Conservation (phyloP, 2,329 filamentous ascomycete species). For the Rhinocladiella similis region DNA sequence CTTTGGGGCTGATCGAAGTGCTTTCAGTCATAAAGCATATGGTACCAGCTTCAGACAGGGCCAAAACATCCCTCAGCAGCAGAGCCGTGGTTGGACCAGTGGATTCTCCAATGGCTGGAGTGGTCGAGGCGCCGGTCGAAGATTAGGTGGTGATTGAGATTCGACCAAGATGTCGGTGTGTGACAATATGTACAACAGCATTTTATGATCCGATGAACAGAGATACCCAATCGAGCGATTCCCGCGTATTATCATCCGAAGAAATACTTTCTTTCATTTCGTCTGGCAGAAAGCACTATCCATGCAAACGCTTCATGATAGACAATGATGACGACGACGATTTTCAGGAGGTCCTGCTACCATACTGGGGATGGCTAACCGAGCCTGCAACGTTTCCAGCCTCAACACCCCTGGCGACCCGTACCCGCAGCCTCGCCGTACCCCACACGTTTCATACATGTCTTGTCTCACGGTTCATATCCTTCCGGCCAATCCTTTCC, state of each 20-base stretch:
- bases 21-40: slow-evolving; percentile 51
- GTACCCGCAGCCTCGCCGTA: slow-evolving; percentile 16
- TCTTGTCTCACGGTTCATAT: slow-evolving; percentile 16
- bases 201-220: slow-evolving; percentile 3
- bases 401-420: slow-evolving; percentile 4
- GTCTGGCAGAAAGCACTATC: too few relatives aligned
- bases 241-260: background rate
- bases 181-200: slow-evolving; percentile 18
- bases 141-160: slow-evolving; percentile 40
- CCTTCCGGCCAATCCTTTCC: slow-evolving; percentile 11
- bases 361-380: background rate
- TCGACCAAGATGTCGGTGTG: background rate
- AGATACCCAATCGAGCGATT: slow-evolving; percentile 18
- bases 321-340: background rate
- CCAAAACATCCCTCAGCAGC: slow-evolving; percentile 25
- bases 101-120: slow-evolving; percentile 48
- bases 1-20: slow-evolving; percentile 54
- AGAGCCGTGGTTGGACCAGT: slow-evolving; percentile 28
- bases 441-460: slow-evolving; percentile 14
- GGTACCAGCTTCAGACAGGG: slow-evolving; percentile 60
- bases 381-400: slow-evolving; percentile 11
- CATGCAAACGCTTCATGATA: too few relatives aligned
- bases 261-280: background rate
- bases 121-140: slow-evolving; percentile 41
- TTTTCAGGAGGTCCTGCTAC: background rate